Base-by-base conservation (phyloP, 2,329 filamentous ascomycete species). In the Fusarium fracticaudum region DNA sequence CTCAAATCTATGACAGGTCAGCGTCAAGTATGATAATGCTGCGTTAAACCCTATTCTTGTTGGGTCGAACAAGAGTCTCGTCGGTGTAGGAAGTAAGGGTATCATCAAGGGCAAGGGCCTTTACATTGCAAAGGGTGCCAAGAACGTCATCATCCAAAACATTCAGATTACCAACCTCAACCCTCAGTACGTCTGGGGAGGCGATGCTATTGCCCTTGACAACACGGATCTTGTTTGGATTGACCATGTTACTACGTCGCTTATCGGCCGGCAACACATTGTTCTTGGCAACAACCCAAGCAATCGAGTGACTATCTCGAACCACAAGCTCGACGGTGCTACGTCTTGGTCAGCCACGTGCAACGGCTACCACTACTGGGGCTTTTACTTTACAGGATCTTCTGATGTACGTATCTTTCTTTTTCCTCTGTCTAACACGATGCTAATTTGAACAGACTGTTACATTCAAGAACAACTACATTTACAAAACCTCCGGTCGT, bases 141-240 rank as follows among this genome's bases (percentile, higher is more conserved):
- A 76, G 68, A 90, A 91, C 79, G 81, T 92, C 79, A 91, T 91
- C 76, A 87, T 91, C 78, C 89, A 89, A 84, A 90, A 89, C 80
- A 83, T 89, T 63, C 84, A 86, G 47, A 85, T 90, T 74, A 88
- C 87, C 48, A 81, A 88, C 51, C 79, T 90, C 45, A 90, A 90
- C 83, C 85, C 88, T 14, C 77, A 88, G 78, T 89, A 89, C 75
- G 87, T 90, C 71, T 90, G 88, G 88, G 88, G 88, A 57, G 88
- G 88, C 41, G 88, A 90, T 77, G 88, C 85, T 40, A 88, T 90
- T 76, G 87, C 87, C 29, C 77, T 90, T 15, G 81, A 55, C 6
- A 55, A 66, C 10, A 51, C 64, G 1, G 64, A 66, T n/a, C 64
- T 66, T 17, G 64, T 66, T 8, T 65, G 60, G 63, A 44, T 66